phyloP scores from a whole-genome alignment of 2,329 filamentous ascomycete genomes.

The Seiridium cupressi region DNA sequence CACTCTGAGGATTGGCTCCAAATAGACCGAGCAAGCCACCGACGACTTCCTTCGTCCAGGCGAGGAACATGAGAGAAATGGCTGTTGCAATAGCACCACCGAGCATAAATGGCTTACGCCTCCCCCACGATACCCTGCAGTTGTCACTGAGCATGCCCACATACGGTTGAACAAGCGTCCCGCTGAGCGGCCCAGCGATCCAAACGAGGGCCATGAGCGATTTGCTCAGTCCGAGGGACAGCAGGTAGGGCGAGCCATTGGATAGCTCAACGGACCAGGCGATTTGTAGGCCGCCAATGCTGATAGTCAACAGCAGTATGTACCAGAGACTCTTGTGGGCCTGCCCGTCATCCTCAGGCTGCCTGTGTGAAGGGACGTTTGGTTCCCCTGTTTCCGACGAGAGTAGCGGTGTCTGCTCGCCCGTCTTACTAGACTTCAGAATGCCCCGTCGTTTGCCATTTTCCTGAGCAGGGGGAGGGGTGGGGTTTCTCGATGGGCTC shows the following conservation, averaged over 20 bases:
- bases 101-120: constrained; percentile 79
- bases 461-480: constrained; percentile 24
- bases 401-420: constrained; percentile 49
- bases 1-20: constrained; percentile 64
- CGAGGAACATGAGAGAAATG: constrained; percentile 64
- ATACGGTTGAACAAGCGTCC: constrained; percentile 78
- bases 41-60: constrained; percentile 74
- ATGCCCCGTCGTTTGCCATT: constrained; percentile 5
- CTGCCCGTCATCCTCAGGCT: constrained; percentile 38
- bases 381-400: constrained; percentile 21
- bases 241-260: constrained; percentile 82
- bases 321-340: constrained; percentile 80
- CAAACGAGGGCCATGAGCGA: constrained; percentile 80
- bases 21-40: constrained; percentile 67
- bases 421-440: neutral
- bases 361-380: constrained; percentile 6
- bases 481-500: constrained; percentile 22
- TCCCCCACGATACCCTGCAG: constrained; percentile 72
- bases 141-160: constrained; percentile 80
- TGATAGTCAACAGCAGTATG: constrained; percentile 79
- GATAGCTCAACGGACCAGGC: constrained; percentile 95
- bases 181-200: constrained; percentile 79
- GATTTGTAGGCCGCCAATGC: constrained; percentile 86
- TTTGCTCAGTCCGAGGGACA: constrained; percentile 80
- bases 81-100: constrained; percentile 67